Evolutionary conservation across 768 basidiomycete species (phyloP), one percentile per base, ranked within the genome.

Genomic region (Brasilioporus rufonigricans): DNA sequence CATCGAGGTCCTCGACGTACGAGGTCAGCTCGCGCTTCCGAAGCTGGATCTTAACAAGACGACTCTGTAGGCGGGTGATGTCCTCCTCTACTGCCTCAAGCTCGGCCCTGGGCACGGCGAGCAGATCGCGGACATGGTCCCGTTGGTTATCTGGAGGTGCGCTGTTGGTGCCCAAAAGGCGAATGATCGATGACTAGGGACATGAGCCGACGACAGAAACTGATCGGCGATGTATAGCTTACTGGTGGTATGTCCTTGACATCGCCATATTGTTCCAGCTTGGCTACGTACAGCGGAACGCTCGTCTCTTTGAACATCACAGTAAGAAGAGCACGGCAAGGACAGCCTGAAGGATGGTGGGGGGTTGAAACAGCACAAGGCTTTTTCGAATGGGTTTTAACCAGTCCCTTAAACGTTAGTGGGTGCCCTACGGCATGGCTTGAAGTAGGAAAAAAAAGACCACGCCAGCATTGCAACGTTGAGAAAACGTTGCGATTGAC

Each of bases 1-100:
- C 68, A 50, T 60, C 66, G 47, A 69, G 68, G 57, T 69, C 68
- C 55, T 70, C 68, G 50, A 69, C 64, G 52, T 69, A 70, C 27
- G 64, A 64, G 14, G 57, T 48, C 29, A 69, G 58, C 40, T 69
- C 68, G 45, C 50, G 39, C 57, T 66, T 68, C 46, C 68, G 60
- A 21, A 56, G 66, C 58, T 69, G 68, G 27, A 66, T 47, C 36
- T 68, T 64, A 31, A 60, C 66, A 23, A 69, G 68, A 54, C 68
- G 68, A 53, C 68, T 59, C 38, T 69, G 68, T 14, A 69, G 55
- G 21, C 62, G 64, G 45, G 32, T 46, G 31, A 69, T 66, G 35
- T 68, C 61, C 39, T 60, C 56, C 54, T 70, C 64, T 13, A 69
- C 66, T 2, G 61, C 55, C 10, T 53, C 59, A 0, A 69, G 50